Evolutionary conservation across 2,329 filamentous ascomycete genomes (phyloP), one percentile per base, ranked within the genome.

Genomic region (Neofusicoccum kwambonambiense): DNA sequence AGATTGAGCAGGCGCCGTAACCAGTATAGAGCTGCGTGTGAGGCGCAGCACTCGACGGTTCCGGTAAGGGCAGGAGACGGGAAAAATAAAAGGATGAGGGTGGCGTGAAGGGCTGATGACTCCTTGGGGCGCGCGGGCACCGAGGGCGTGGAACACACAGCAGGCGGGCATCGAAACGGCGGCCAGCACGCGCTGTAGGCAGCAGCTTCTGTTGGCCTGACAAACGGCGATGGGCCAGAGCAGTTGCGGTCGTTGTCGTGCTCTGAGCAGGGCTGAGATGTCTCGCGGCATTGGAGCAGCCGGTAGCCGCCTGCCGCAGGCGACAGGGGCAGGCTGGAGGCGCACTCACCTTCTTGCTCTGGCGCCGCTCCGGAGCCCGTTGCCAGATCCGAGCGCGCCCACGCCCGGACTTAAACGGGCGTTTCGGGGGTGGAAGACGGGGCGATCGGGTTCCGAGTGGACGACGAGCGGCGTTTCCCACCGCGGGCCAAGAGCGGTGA

Each of bases 341-440:
- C 41, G 7, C 41, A 17, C 41, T 31, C 13, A 13, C 41, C 15
- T 44, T 3, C 41, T 44, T n/a, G 13, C n/a, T n/a, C n/a, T 44
- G 11, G 47, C 27, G 22, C 47, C 47, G 13, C 11, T 15, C 6
- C 56, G 41, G 56, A 45, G n/a, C 6, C 31, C n/a, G 54, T 12
- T 44, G 39, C 37, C 41, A 44, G 39, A 58, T 58, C 54, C 54
- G 39, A 58, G 54, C 22, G 41, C 7, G 54, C 15, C 5, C 22
- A 8, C 13, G 35, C n/a, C 41, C 54, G 56, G 56, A 60, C 27
- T 47, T 60, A 60, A 45, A 60, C 56, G 56, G 56, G 27, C 17
- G 42, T 47, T 47, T 31, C 41, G 56, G 54, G n/a, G 41, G n/a
- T 47, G 56, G 56, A 60, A 47, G 42, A 60, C 56, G 56, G 54